These are phyloP conservation scores for Tilletia indica DNA, from an alignment of 1,284 basidiomycete species.

Conservation along the genomic window DNA sequence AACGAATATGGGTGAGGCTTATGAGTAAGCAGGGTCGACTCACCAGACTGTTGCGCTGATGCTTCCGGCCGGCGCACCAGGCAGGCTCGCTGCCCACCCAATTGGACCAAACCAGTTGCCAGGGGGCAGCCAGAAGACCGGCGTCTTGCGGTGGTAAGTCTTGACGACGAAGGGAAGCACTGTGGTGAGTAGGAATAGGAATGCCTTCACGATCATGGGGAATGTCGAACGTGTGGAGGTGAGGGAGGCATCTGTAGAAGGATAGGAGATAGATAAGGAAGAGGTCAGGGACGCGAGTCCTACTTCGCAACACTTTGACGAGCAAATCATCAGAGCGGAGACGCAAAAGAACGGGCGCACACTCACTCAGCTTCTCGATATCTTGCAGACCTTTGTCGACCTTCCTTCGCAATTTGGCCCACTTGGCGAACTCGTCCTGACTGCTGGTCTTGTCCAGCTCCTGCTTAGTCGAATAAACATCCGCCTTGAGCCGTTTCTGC, in stretches of 20 bases:
- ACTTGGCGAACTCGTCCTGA: conserved; percentile 97
- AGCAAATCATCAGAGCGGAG: background rate
- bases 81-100: conserved; percentile 28
- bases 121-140: conserved; percentile 53
- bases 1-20: background rate
- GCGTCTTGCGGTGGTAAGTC: conserved; percentile 50
- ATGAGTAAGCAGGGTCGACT: background rate
- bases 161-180: conserved; percentile 45
- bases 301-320: too few species aligned
- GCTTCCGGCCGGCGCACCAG: conserved; percentile 26
- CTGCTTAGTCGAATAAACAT: conserved; percentile 66
- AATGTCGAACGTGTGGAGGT: conserved; percentile 33
- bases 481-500: conserved; percentile 34
- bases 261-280: background rate
- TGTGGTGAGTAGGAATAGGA: conserved; percentile 48
- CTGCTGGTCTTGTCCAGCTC: conserved; percentile 85
- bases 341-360: background rate
- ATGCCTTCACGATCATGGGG: conserved; percentile 37
- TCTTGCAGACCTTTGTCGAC: conserved; percentile 91
- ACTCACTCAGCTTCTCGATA: conserved; percentile 75
- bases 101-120: conserved; percentile 27
- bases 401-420: conserved; percentile 87
- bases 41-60: conserved; percentile 23
- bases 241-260: conserved; percentile 29
- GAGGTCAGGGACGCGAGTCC: background rate